Evolutionary conservation across 495 filamentous ascomycete species (phyloP).

Genomic region (Neurospora discreta): DNA sequence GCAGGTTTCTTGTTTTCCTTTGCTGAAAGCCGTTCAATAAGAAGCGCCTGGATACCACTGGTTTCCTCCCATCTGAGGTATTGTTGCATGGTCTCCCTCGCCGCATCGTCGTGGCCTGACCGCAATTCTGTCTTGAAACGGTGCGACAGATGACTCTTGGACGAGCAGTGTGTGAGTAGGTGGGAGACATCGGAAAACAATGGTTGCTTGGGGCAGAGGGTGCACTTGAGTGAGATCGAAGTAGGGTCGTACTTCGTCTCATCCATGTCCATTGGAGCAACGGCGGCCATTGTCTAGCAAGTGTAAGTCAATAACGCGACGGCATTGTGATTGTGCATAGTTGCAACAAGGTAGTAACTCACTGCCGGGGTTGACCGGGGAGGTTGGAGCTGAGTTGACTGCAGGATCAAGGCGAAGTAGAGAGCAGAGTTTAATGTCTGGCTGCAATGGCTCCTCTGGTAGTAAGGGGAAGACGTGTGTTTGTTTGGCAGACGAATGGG

Average conservation of each 20-base stretch:
- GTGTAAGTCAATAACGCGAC: constrained; percentile 6
- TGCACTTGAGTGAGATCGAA: constrained; percentile 58
- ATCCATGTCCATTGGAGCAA: constrained; percentile 21
- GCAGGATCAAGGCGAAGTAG: constrained; percentile 9
- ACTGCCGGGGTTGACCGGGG: constrained; percentile 3
- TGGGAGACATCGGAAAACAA: constrained; percentile 81
- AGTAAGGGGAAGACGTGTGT: background rate
- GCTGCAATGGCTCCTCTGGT: background rate
- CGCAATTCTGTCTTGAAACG: constrained; percentile 62
- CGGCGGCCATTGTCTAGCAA: constrained; percentile 24
- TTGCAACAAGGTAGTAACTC: constrained; percentile 6
- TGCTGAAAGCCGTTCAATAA: constrained; percentile 57
- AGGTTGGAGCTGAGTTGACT: background rate
- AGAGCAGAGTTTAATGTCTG: background rate
- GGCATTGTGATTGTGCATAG: background rate
- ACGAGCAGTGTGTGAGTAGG: constrained; percentile 75
- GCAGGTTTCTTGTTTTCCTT: constrained; percentile 53
- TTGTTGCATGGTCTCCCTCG: constrained; percentile 37
- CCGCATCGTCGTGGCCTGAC: constrained; percentile 42
- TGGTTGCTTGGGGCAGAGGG: constrained; percentile 64
- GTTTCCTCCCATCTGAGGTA: constrained; percentile 63
- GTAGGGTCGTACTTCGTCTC: background rate
- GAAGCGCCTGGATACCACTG: constrained; percentile 52
- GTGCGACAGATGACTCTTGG: constrained; percentile 71
- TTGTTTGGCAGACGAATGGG: background rate